Conservation (phyloP, 495 filamentous ascomycete genomes). For the Cladorrhinum samala region DNA sequence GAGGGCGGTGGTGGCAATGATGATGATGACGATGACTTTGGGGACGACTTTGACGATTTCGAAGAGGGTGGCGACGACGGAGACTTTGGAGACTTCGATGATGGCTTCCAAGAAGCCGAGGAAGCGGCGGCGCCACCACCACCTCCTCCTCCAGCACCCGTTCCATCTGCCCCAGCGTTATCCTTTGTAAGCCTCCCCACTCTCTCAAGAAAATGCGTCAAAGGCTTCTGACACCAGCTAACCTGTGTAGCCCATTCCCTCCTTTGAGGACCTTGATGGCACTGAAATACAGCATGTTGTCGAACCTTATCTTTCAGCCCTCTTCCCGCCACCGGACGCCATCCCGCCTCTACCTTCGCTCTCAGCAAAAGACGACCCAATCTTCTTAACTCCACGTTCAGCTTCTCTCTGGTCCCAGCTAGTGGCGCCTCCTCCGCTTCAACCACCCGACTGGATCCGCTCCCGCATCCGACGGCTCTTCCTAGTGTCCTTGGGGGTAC, state of each 20-base stretch:
- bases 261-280: conserved; percentile 57
- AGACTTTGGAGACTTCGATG: conserved; percentile 71
- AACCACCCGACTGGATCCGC: conserved; percentile 96
- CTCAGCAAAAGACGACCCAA: conserved; percentile 42
- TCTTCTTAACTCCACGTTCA: conserved; percentile 65
- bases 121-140: conserved; percentile 40
- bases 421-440: conserved; percentile 85
- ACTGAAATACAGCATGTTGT: conserved; percentile 46
- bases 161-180: conserved; percentile 36
- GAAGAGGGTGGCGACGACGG: conserved; percentile 69
- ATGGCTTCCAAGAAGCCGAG: conserved; percentile 67
- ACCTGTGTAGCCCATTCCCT: conserved; percentile 58
- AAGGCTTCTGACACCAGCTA: conserved; percentile 4
- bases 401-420: conserved; percentile 95
- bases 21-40: conserved; percentile 52
- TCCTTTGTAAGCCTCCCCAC: conserved; percentile 35
- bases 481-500: conserved; percentile 90
- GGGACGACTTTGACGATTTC: conserved; percentile 96
- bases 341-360: conserved; percentile 40
- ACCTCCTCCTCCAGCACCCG: conserved; percentile 15
- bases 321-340: conserved; percentile 52
- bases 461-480: conserved; percentile 94
- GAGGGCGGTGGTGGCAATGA: conserved; percentile 30
- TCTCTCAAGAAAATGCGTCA: not conserved
- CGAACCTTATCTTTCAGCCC: conserved; percentile 48